phyloP scores from a whole-genome alignment of 441 rosid genomes.

The Mallotus repandus region DNA sequence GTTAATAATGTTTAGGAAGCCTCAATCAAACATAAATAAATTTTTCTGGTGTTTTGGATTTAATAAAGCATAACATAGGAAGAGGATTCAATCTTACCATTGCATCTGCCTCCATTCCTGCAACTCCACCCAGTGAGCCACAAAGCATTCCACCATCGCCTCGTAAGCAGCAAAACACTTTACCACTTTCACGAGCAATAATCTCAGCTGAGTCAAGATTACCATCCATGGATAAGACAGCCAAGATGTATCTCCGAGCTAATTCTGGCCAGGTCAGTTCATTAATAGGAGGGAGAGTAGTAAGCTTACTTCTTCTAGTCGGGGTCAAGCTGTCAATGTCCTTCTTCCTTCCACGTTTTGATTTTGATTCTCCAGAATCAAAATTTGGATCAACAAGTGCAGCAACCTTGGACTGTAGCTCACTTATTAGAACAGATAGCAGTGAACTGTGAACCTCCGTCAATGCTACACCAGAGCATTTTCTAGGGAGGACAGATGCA shows the following conservation, averaged over 20 bases:
- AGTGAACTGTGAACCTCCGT: constrained; percentile 68
- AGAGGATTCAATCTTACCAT: constrained; percentile 58
- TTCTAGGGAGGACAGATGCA: constrained; percentile 37
- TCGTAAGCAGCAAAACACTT: constrained; percentile 87
- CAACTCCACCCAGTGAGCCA: constrained; percentile 93
- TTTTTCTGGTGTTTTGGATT: too few relatives aligned
- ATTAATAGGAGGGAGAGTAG: constrained; percentile 87
- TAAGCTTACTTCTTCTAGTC: constrained; percentile 66
- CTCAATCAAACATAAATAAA: too few relatives aligned
- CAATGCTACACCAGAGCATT: constrained; percentile 52
- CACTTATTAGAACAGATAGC: constrained; percentile 69
- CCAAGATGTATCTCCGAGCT: constrained; percentile 83
- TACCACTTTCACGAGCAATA: constrained; percentile 81
- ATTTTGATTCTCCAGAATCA: constrained; percentile 80
- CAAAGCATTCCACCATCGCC: constrained; percentile 99
- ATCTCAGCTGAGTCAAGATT: constrained; percentile 85
- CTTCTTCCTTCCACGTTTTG: constrained; percentile 86
- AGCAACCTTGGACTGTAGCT: constrained; percentile 92
- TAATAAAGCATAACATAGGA: constrained; percentile 16
- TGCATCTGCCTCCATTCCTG: constrained; percentile 98
- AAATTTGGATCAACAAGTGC: constrained; percentile 86
- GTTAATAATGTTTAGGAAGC: neutral
- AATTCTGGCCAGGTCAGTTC: constrained; percentile 96
- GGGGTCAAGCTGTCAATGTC: constrained; percentile 59
- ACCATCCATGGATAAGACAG: constrained; percentile 84